A percentile compares a stretch with the other conserved stretches of the same genome.
Conservation (phyloP, 2,329 filamentous ascomycete genomes). For the Septoria linicola region DNA sequence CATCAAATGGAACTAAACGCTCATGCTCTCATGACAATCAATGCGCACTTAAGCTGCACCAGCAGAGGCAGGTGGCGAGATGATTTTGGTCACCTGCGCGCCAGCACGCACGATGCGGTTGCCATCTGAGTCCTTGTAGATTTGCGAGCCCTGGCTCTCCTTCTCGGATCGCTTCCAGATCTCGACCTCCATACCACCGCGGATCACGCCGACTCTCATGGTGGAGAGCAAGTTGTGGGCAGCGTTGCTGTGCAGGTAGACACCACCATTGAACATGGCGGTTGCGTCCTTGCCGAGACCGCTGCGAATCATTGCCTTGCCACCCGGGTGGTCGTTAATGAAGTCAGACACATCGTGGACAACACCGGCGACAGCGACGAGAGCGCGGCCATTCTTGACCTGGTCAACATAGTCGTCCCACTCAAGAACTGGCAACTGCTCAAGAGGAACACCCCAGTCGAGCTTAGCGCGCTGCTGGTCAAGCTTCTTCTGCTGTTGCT, state of each 20-base stretch:
- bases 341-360: conserved; percentile 83
- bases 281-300: conserved; percentile 85
- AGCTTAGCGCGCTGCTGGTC: conserved; percentile 79
- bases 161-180: conserved; percentile 87
- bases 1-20: conserved; percentile 16
- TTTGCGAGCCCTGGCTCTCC: conserved; percentile 78
- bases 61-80: conserved; percentile 75
- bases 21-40: conserved; percentile 9
- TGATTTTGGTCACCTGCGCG: conserved; percentile 78
- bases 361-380: conserved; percentile 77
- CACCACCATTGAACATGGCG: conserved; percentile 87
- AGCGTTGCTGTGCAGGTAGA: conserved; percentile 86
- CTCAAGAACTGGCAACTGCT: conserved; percentile 79
- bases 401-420: conserved; percentile 84
- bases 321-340: conserved; percentile 87
- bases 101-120: conserved; percentile 83
- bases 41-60: conserved; percentile 66
- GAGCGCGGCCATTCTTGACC: conserved; percentile 72
- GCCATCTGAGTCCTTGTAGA: conserved; percentile 76
- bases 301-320: conserved; percentile 79
- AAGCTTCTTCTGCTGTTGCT: conserved; percentile 89
- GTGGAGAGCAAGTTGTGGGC: conserved; percentile 85
- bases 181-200: conserved; percentile 84
- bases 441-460: conserved; percentile 82
- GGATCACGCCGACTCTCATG: conserved; percentile 83